Evolutionary conservation across 371 early-diverging fungal genomes (phyloP), one percentile per base, ranked within the genome.

Genomic region (Mortierella sp.): DNA sequence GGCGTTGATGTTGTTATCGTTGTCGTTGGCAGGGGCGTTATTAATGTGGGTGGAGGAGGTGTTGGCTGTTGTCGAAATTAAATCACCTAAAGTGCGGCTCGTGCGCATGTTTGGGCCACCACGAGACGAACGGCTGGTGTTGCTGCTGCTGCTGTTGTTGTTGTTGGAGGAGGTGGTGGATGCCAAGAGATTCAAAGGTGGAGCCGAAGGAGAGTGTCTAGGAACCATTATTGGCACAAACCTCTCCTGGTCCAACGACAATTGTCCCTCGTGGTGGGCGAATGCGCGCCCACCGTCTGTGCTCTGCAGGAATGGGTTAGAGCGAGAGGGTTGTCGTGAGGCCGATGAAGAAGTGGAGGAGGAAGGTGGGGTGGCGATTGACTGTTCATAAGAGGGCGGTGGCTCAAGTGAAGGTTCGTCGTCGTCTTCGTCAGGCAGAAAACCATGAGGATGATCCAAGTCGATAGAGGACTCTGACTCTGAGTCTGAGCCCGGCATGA

Each of bases 301-400:
- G 44, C 41, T 70, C 16, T 31, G 41, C 9, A 69, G 48, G 58
- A 48, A 78, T 14, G 61, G 70, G 43, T 73, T 69, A 16, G 68
- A 67, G 58, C 39, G 50, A 29, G 69, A 69, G 5, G 7, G 6
- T 47, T 34, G 31, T 16, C 8, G 37, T 2, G 41, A 9, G 29
- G 69, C 10, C 2, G 66, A 37, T 8, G 73, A 39, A 5, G 70
- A 26, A 8, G 61, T 8, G 26, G 67, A 16, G 0, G 67, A 43
- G 41, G 34, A 9, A 7, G 76, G 26, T 14, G 66, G 37, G 16
- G 53, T 22, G 1, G 44, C 37, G 29, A 78, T 22, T 9, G 78
- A 73, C 39, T 78, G 73, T 39, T 78, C 78, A 55, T 78, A 78
- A 11, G 78, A 52, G 7, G 78, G 77, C 10, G 77, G 78, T 11